Evolutionary conservation across 805 yeast genomes (phyloP).

Genomic region (Candida koratica): DNA sequence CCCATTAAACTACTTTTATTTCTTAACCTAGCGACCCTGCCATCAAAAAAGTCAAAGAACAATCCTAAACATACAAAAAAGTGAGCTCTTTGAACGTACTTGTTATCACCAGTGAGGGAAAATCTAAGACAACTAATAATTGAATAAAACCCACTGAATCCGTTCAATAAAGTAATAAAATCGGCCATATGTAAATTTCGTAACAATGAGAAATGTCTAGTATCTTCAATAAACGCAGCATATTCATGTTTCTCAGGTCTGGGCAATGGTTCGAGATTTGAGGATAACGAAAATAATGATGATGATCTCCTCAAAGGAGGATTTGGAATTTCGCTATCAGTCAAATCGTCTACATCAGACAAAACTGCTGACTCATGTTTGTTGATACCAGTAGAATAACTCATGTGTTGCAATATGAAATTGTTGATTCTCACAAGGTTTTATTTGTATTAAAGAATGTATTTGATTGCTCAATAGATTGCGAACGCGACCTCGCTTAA

Average conservation of each 20-base stretch:
- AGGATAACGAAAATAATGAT: conserved; percentile 49
- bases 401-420: too few species aligned
- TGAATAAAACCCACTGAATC: conserved; percentile 89
- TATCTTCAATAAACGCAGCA: conserved; percentile 74
- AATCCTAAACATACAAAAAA: conserved; percentile 85
- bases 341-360: conserved; percentile 35
- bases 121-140: conserved; percentile 82
- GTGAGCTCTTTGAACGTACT: conserved; percentile 82
- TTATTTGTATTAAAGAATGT: too few species aligned
- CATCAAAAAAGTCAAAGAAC: conserved; percentile 95
- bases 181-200: conserved; percentile 93
- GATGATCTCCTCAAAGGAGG: conserved; percentile 47
- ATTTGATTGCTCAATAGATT: conserved; percentile 4
- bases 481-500: conserved; percentile 7
- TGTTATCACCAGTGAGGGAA: conserved; percentile 62
- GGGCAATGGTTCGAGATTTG: conserved; percentile 53
- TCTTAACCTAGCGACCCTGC: conserved; percentile 92
- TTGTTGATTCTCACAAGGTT: too few species aligned
- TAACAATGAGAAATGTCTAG: conserved; percentile 80
- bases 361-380: conserved; percentile 34
- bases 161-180: conserved; percentile 89
- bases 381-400: conserved; percentile 18
- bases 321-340: conserved; percentile 15
- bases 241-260: conserved; percentile 77
- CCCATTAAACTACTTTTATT: conserved; percentile 92